Conservation (phyloP, 768 basidiomycete species). For the Lentinus tigrinus region DNA sequence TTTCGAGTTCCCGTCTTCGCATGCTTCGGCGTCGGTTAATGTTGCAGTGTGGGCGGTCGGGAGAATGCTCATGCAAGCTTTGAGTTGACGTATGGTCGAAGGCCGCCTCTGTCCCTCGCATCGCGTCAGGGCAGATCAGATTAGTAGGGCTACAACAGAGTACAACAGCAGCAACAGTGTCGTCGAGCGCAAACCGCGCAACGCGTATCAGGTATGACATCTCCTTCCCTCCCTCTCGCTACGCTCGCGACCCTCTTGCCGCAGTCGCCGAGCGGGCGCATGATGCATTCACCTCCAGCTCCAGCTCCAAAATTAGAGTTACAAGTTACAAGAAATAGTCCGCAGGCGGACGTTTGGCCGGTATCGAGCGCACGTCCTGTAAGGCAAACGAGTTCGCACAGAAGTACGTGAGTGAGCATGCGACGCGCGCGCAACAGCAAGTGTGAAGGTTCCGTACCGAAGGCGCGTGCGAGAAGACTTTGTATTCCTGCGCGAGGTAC, state of each 20-base stretch:
- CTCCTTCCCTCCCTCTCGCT: too few species aligned
- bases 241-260: too few species aligned
- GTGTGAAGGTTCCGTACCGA: conserved; percentile 50
- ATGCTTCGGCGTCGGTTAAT: too few species aligned
- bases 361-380: conserved; percentile 79
- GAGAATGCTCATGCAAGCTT: too few species aligned
- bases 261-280: too few species aligned
- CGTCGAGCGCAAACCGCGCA: too few species aligned
- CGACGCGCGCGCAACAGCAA: background rate
- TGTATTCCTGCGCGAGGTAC: conserved; percentile 90
- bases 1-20: too few species aligned
- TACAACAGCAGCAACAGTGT: background rate
- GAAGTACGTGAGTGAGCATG: background rate
- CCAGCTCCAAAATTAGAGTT: background rate
- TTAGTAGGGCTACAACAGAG: conserved; percentile 1
- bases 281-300: too few species aligned
- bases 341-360: conserved; percentile 80
- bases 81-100: conserved; percentile 3
- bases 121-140: background rate
- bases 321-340: conserved; percentile 73
- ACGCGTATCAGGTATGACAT: too few species aligned
- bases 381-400: background rate
- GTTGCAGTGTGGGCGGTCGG: too few species aligned
- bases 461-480: conserved; percentile 90
- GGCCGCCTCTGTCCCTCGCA: background rate